Evolutionary conservation across 257 asterid genomes (phyloP), one percentile per base, ranked within the genome.

Genomic region (Petunia secreta): DNA sequence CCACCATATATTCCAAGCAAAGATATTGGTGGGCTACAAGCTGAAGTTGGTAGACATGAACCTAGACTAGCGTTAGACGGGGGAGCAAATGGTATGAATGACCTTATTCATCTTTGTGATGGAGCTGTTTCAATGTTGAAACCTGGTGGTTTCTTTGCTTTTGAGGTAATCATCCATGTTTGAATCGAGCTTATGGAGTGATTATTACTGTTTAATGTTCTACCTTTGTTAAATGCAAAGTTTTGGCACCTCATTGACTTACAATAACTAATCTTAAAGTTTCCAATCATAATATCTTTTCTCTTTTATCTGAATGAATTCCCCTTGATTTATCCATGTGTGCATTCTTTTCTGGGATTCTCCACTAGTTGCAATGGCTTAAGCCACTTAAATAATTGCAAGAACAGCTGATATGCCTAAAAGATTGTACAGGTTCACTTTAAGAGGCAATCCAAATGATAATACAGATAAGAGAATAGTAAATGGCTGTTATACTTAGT

Each of bases 31-130:
- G 92, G 92, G 41, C 85, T 96, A 46, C 98, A 96, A 84, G 93
- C 97, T 80, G 99, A 95, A 86, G 99, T 95, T 77, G 79, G 79
- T 63, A 85, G 83, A 79, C 91, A 96, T 7, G 99, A 94, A 86
- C 98, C 99, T 1, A 67, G 86, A 39, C 93, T 92, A 63, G 98
- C 99, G 3, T 89, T 96, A 8, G 98, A 96, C 77, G 98, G 99
- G 1, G 99, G 99, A 74, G 67, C 77, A 43, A 81, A 91, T 81
- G 98, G 99, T 53, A 75, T 86, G 92, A 78, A 82, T 25, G 89
- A 89, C 80, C 98, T 96, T 48, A 87, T 92, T 82, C 98, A 88
- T 79, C 87, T 95, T 13, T 92, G 97, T 58, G 57, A 87, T 55
- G 98, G 98, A 78, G 92, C 96, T 82, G 89, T 90, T 85, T 86